These are phyloP conservation scores for Linaria vulgaris DNA, from an alignment of 257 asterid species.

Conservation along the genomic window DNA sequence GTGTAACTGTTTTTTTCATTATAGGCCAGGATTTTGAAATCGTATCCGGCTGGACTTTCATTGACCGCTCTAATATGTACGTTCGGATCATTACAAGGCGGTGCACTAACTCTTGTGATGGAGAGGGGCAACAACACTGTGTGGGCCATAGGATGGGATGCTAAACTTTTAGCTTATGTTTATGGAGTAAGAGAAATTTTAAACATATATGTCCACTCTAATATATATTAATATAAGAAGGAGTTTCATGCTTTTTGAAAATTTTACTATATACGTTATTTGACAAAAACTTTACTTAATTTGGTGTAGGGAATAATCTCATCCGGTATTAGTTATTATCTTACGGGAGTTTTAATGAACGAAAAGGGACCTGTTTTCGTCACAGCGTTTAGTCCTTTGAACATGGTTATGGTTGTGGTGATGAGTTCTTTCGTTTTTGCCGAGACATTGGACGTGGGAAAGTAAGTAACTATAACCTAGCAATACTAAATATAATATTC, in stretches of 20 bases:
- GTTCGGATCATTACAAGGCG: constrained; percentile 49
- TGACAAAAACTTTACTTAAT: background rate
- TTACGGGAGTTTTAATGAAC: constrained; percentile 49
- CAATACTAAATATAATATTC: too few relatives aligned
- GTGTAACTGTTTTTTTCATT: background rate
- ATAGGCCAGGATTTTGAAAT: constrained; percentile 51
- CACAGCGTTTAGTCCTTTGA: constrained; percentile 52
- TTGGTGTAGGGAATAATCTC: constrained; percentile 50
- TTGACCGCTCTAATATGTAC: constrained; percentile 55
- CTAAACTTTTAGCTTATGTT: constrained; percentile 44
- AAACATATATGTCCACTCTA: background rate
- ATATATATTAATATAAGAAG: too few relatives aligned
- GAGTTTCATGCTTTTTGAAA: background rate
- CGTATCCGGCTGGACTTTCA: constrained; percentile 63
- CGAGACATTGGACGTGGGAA: constrained; percentile 51
- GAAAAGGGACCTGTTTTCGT: constrained; percentile 62
- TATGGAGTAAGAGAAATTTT: constrained; percentile 54
- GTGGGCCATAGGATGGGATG: constrained; percentile 60
- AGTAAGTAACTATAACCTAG: constrained; percentile 26
- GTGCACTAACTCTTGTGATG: constrained; percentile 44
- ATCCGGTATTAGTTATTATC: constrained; percentile 46
- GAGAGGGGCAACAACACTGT: constrained; percentile 44
- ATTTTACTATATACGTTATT: too few relatives aligned
- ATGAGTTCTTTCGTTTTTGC: constrained; percentile 50
- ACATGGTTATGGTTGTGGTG: constrained; percentile 50